Evolutionary conservation across 805 yeast genomes (phyloP), one percentile per base, ranked within the genome.

Genomic region (Cyberlindnera sargentensis): DNA sequence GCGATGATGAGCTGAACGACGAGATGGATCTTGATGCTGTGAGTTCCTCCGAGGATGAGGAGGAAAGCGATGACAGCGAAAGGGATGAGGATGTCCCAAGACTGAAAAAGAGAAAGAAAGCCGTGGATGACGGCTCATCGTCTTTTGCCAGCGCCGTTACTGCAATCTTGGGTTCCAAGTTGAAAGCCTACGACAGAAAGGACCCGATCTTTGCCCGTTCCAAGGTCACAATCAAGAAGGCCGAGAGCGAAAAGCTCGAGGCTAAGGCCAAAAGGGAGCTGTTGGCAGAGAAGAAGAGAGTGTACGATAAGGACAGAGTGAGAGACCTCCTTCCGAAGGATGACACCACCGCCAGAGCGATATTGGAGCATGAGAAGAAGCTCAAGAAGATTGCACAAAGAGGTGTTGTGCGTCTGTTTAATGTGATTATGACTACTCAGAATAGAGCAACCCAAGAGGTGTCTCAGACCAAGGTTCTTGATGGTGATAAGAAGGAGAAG

Each of bases 201-300:
- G 95, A 90, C 61, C 99, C 99, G 3, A 86, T 91, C 44, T 72
- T 91, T 65, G 90, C 91, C 6, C 80, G 98, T 65, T 84, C 85
- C 57, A 84, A 83, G 51, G 71, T 74, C 35, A 75, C 81, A 0
- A 48, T 80, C 40, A 82, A 81, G 64, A 81, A 85, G 51, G 73
- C 84, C 44, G 96, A 90, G 53, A 75, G 80, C 30, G 87, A 85
- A 41, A 85, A 84, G 57, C 68, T 93, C 37, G 97, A 91, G 54
- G 76, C 78, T 47, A 85, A 88, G 61, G 98, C 96, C 8, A 80
- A 78, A 56, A 72, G 82, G 51, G 76, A 80, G 23, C 48, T 91
- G 15, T 63, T 78, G 10, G 73, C 75, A 3, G 98, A 93, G 57
- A 85, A 82, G 71, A 82, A 78, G 57, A 76, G 72, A 42, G 62